These are phyloP conservation scores for Microthlaspi erraticum DNA, from an alignment of 345 rosid genomes.

Conservation along the genomic window DNA sequence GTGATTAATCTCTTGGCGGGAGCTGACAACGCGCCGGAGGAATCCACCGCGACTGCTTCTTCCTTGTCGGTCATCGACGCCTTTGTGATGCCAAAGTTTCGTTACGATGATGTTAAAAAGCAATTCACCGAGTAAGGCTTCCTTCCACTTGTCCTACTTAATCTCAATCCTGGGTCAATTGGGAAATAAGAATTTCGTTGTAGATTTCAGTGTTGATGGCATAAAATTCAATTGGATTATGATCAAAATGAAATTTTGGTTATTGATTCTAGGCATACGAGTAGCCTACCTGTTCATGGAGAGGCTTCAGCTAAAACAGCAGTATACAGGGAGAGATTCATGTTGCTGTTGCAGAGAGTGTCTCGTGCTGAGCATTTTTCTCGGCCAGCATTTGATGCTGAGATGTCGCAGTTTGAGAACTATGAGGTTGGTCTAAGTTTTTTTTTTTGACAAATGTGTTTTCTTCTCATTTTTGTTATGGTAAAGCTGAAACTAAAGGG, in stretches of 20 bases:
- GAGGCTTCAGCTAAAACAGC: conserved; percentile 75
- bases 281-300: conserved; percentile 70
- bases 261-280: conserved; percentile 54
- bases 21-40: conserved; percentile 74
- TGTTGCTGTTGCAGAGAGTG: conserved; percentile 78
- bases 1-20: conserved; percentile 62
- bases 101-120: conserved; percentile 74
- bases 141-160: too few species aligned
- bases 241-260: too few species aligned
- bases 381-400: conserved; percentile 74
- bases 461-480: not conserved
- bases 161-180: too few species aligned
- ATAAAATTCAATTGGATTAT: too few species aligned
- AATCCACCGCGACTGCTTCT: conserved; percentile 43
- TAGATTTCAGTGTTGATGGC: not conserved
- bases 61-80: conserved; percentile 71
- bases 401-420: conserved; percentile 60
- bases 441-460: not conserved
- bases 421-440: conserved; percentile 60
- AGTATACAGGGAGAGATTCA: conserved; percentile 75
- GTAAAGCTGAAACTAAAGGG: conserved; percentile 10
- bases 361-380: conserved; percentile 81
- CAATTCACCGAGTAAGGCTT: conserved; percentile 69
- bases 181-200: not conserved
- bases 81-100: conserved; percentile 78